Conservation (phyloP, 2,329 filamentous ascomycete genomes). For the Xylariaceae sp. region DNA sequence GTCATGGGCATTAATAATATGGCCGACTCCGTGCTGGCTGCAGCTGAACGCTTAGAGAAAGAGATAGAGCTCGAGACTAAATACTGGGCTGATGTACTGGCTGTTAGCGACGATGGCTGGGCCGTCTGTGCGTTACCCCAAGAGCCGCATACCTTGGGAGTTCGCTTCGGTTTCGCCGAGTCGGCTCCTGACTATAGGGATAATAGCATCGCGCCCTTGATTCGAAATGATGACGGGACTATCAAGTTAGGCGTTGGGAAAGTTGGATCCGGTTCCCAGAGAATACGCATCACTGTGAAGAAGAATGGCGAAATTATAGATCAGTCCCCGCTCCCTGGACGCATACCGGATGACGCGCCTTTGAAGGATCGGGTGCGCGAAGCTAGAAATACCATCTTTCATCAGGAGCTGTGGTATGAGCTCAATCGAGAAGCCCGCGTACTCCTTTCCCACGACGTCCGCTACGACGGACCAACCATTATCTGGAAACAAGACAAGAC, state of each 20-base stretch:
- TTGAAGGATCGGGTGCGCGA: constrained; percentile 66
- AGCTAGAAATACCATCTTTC: constrained; percentile 72
- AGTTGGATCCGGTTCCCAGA: constrained; percentile 47
- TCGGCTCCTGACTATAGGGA: constrained; percentile 55
- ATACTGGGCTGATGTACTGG: constrained; percentile 84
- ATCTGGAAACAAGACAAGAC: constrained; percentile 48
- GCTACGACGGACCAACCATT: constrained; percentile 53
- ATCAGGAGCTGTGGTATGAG: constrained; percentile 87
- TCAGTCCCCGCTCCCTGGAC: constrained; percentile 45
- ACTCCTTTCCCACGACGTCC: constrained; percentile 65
- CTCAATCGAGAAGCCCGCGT: constrained; percentile 73
- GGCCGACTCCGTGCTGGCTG: constrained; percentile 65
- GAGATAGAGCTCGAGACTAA: constrained; percentile 75
- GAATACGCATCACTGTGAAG: constrained; percentile 63
- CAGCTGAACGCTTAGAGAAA: constrained; percentile 64
- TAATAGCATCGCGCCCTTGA: constrained; percentile 74
- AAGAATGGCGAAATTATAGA: constrained; percentile 55
- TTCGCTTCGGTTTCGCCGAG: constrained; percentile 86
- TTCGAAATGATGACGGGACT: constrained; percentile 66
- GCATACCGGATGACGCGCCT: constrained; percentile 50
- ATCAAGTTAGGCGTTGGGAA: constrained; percentile 65
- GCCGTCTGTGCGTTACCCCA: constrained; percentile 71
- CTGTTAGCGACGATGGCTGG: constrained; percentile 81
- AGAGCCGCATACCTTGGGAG: constrained; percentile 68
- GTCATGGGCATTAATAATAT: constrained; percentile 70